Evolutionary conservation across 1,284 basidiomycete genomes (phyloP).

Genomic region (Sanghuangporus weigelae): DNA sequence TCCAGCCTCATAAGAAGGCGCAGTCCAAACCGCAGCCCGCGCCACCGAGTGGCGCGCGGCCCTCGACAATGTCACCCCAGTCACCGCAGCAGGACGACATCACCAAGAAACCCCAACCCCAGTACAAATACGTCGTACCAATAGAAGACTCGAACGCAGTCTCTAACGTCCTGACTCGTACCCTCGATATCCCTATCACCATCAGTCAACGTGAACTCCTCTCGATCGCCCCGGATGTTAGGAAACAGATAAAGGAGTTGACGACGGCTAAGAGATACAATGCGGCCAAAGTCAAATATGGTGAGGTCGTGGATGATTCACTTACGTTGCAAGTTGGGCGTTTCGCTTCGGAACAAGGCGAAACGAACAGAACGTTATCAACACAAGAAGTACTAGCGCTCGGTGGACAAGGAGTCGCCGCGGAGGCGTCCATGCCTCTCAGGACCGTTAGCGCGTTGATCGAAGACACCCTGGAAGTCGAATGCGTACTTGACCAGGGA

Average conservation of each 20-base stretch:
- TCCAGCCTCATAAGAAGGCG: not conserved
- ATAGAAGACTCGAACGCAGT: not conserved
- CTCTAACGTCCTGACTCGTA: not conserved
- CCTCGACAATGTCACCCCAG: not conserved
- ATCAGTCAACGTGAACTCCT: not conserved
- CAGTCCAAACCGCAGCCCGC: not conserved
- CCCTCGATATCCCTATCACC: not conserved
- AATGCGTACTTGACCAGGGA: not conserved
- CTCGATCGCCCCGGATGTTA: no score
- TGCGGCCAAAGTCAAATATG: no score
- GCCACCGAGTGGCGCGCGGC: not conserved
- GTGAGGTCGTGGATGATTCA: no score
- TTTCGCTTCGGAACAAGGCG: no score
- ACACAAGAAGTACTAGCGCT: no score
- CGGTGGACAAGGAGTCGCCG: no score
- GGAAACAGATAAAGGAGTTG: no score
- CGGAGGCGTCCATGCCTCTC: not conserved
- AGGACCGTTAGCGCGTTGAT: not conserved
- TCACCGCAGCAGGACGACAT: not conserved
- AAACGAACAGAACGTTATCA: no score
- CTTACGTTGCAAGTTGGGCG: no score
- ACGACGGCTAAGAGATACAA: no score
- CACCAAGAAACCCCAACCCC: not conserved
- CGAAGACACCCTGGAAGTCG: not conserved
- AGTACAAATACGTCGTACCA: not conserved